Conservation (phyloP, 345 rosid species). For the Lepidium africanum region DNA sequence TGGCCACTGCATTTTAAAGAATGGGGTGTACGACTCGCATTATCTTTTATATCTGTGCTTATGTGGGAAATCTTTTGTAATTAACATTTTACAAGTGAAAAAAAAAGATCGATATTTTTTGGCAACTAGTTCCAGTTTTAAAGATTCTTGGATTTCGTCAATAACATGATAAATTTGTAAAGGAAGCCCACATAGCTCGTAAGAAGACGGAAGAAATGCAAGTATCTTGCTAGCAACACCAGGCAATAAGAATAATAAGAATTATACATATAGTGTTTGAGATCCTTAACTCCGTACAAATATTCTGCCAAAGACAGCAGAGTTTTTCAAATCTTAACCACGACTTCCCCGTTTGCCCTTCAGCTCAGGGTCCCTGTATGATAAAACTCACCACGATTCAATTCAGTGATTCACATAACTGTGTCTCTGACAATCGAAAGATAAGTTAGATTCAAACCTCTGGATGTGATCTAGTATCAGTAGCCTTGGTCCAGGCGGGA, state of each 20-base stretch:
- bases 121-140: not conserved
- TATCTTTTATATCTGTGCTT: too few species aligned
- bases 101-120: too few species aligned
- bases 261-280: not conserved
- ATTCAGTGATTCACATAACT: not conserved
- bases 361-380: slow-evolving; percentile 65
- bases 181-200: not conserved
- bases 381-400: not conserved
- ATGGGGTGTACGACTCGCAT: too few species aligned
- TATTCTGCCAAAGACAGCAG: not conserved
- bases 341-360: slow-evolving; percentile 34
- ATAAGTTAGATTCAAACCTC: slow-evolving; percentile 42
- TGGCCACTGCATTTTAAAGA: too few species aligned
- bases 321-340: slow-evolving; percentile 16
- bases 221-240: slow-evolving; percentile 2
- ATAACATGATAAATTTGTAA: not conserved
- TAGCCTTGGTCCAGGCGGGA: slow-evolving; percentile 96
- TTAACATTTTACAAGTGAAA: too few species aligned
- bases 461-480: slow-evolving; percentile 78
- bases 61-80: too few species aligned
- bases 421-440: not conserved
- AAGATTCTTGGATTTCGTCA: not conserved
- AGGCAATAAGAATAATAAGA: not conserved
- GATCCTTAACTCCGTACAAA: not conserved
- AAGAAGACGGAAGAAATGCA: not conserved